phyloP scores from a whole-genome alignment of 2,329 filamentous ascomycete species.

The Cercospora sesami region DNA sequence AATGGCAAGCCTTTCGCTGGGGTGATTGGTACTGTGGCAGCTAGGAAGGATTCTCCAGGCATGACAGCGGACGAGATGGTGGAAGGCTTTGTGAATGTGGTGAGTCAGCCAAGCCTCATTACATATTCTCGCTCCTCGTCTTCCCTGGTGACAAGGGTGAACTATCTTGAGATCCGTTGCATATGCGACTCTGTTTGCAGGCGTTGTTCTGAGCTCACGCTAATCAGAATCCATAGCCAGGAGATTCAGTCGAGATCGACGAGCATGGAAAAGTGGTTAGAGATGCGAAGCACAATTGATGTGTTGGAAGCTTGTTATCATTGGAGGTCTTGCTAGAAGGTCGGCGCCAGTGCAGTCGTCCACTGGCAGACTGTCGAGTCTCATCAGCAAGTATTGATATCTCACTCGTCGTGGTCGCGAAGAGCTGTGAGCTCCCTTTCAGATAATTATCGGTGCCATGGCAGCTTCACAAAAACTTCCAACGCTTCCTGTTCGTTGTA shows the following conservation, averaged over 20 bases:
- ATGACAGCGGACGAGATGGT: not conserved
- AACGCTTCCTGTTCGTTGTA: not conserved
- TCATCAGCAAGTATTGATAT: no score
- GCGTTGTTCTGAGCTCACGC: not conserved
- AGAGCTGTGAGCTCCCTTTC: not conserved
- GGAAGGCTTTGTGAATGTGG: conserved; percentile 1
- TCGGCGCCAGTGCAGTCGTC: not conserved
- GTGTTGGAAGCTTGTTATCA: not conserved
- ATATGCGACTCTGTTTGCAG: not conserved
- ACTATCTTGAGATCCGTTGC: not conserved
- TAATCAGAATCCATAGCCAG: not conserved
- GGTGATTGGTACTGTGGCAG: not conserved
- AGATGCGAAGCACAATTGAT: not conserved
- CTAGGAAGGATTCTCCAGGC: not conserved
- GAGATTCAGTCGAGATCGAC: not conserved
- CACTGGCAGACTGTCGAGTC: no score
- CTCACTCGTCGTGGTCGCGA: not conserved
- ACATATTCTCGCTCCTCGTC: not conserved
- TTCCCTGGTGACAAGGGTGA: not conserved
- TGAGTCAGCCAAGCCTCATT: not conserved
- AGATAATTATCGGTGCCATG: no score
- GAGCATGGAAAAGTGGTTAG: not conserved
- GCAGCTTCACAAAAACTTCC: no score
- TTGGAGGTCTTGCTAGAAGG: not conserved
- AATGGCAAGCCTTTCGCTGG: conserved; percentile 2